phyloP scores from a whole-genome alignment of 2,329 filamentous ascomycete genomes.

The Colletotrichum musae region DNA sequence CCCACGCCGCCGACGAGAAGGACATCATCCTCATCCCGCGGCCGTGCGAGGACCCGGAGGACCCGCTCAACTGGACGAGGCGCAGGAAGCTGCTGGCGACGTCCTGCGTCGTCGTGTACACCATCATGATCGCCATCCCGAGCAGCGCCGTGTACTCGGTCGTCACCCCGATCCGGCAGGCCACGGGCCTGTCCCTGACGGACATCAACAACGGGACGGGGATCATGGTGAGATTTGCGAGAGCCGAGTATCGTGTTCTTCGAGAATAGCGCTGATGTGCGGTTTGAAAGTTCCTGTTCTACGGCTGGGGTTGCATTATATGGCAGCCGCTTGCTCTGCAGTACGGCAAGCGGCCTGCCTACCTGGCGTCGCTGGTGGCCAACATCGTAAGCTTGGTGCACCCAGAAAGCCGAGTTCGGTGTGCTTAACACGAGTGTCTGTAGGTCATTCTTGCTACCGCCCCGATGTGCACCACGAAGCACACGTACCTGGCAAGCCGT shows the following conservation, averaged over 20 bases:
- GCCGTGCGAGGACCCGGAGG: conserved; percentile 46
- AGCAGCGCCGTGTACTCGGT: conserved; percentile 56
- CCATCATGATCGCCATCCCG: conserved; percentile 52
- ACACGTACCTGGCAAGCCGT: conserved; percentile 57
- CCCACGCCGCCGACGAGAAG: conserved; percentile 16
- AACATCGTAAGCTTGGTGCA: conserved; percentile 44
- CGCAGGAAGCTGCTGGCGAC: conserved; percentile 43
- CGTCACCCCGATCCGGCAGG: conserved; percentile 52
- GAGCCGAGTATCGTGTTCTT: not conserved
- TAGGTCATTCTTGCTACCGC: conserved; percentile 46
- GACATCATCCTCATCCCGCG: conserved; percentile 46
- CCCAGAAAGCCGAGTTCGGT: no score
- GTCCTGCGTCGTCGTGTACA: conserved; percentile 45
- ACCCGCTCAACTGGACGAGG: conserved; percentile 46
- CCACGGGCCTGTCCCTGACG: conserved; percentile 49
- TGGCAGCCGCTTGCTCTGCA: conserved; percentile 64
- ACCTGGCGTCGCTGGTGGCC: conserved; percentile 54
- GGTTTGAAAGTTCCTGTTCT: conserved; percentile 52
- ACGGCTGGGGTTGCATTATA: conserved; percentile 61
- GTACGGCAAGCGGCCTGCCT: conserved; percentile 59
- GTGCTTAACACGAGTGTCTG: no score
- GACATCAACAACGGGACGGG: conserved; percentile 58
- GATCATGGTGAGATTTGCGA: conserved; percentile 47
- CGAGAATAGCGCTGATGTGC: no score
- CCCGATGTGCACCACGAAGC: conserved; percentile 45